A percentile compares a stretch with the other conserved stretches of the same genome.
Evolutionary conservation across 164 flowering plant species (phyloP).

Genomic region (Piper betle): DNA sequence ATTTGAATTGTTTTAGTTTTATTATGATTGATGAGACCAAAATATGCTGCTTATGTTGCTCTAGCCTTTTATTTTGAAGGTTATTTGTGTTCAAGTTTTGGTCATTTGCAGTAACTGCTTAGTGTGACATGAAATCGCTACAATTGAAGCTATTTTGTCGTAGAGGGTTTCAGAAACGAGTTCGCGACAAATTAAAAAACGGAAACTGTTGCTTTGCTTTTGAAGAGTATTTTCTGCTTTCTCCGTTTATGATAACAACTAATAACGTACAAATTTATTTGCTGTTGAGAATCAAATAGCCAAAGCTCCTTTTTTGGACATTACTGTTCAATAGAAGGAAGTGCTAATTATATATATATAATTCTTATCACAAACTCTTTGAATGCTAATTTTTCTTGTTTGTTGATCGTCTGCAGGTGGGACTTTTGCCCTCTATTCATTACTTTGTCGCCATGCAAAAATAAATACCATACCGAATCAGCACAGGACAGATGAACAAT

Average conservation of each 20-base stretch:
- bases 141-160: not conserved
- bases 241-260: no score
- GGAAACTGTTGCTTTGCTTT: no score
- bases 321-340: no score
- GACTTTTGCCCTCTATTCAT: constrained; percentile 86
- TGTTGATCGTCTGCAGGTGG: constrained; percentile 48
- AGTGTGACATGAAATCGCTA: not conserved
- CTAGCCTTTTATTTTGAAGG: not conserved
- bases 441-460: constrained; percentile 93
- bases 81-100: not conserved
- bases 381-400: not conserved
- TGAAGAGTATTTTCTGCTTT: no score
- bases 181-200: no score
- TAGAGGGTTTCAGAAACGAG: no score
- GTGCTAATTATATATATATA: no score
- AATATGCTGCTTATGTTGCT: not conserved
- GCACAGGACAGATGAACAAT: constrained; percentile 82
- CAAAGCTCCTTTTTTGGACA: no score
- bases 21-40: not conserved
- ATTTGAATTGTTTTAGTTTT: not conserved
- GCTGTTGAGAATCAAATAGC: no score
- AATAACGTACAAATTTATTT: no score
- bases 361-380: not conserved
- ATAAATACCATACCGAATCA: constrained; percentile 81
- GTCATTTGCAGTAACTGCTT: not conserved